phyloP scores from a whole-genome alignment of 2,329 filamentous ascomycete species.

The Colletotrichum gloeosporioides region DNA sequence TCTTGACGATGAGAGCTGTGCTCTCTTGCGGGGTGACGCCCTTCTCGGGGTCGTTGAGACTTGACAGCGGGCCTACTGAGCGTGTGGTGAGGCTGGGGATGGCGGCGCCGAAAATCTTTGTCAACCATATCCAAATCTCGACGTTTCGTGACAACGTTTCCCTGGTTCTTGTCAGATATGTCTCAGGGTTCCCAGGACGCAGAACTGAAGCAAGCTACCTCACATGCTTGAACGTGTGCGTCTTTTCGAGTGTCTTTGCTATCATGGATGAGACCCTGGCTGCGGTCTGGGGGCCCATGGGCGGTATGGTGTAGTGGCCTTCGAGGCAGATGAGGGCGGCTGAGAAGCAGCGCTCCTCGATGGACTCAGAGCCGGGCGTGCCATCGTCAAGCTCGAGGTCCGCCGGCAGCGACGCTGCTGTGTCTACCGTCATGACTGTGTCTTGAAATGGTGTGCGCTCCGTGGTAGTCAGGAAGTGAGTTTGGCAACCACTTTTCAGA shows the following conservation, averaged over 20 bases:
- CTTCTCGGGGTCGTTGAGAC: constrained; percentile 58
- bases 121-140: constrained; percentile 69
- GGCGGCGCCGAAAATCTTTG: constrained; percentile 65
- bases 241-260: constrained; percentile 67
- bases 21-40: constrained; percentile 66
- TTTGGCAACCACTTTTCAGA: not conserved
- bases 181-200: not conserved
- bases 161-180: constrained; percentile 37
- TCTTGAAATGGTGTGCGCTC: not conserved
- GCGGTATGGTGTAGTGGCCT: constrained; percentile 62
- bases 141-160: constrained; percentile 67
- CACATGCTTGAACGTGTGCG: constrained; percentile 64
- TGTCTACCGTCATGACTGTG: constrained; percentile 19
- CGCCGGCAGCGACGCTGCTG: constrained; percentile 12
- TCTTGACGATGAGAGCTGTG: constrained; percentile 66
- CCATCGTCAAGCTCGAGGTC: constrained; percentile 27
- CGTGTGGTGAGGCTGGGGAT: constrained; percentile 65
- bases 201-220: constrained; percentile 44
- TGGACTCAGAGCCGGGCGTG: constrained; percentile 47
- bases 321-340: constrained; percentile 67
- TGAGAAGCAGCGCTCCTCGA: constrained; percentile 69
- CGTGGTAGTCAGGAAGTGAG: not conserved
- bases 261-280: constrained; percentile 62
- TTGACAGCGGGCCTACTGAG: constrained; percentile 61
- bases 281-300: constrained; percentile 63